Evolutionary conservation across 2,329 filamentous ascomycete species (phyloP), one percentile per base, ranked within the genome.

Genomic region (Penicillium sp.): DNA sequence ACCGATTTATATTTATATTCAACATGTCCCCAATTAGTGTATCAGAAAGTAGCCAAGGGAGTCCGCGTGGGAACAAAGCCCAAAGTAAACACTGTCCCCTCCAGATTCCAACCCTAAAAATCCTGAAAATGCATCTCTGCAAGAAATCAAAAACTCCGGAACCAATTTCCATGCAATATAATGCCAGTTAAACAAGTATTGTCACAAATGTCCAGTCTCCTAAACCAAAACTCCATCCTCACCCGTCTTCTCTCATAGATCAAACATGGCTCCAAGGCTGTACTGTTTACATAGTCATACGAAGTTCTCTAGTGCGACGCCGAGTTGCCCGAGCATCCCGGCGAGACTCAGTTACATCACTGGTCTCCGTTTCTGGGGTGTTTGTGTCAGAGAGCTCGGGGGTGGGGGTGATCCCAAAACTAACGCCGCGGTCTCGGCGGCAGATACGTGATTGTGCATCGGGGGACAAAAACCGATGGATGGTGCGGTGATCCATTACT

Each of bases 401-500:
- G 1, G 72, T 75, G 10, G 68, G 68, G 2, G 72, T 75, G 31
- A 69, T 60, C 3, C 66, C 67, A 53, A 68, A 71, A 52, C 69
- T 72, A 48, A 74, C 60, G 4, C 71, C 73, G 8, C 74, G 70
- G 38, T 66, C 68, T 49, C 68, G 68, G n/a, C 73, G 70, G 6
- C 68, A 69, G 41, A 74, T 55, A 31, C 67, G 66, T 1, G 68
- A 65, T 79, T 93, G 90, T 52, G 91, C 86, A 3, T 86, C 82
- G 0, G 85, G 79, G 25, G 86, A 82, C 6, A 97, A 75, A 66
- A 96, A 97, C 0, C 93, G 87, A 72, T 97, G 89, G 4, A 97
- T 82, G 0, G 82, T 86, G n/a, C 93, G 82, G 68, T 97, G 92
- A 68, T 97, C 93, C 56, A 94, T 80, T 1, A 96, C 78, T 6